Conservation (phyloP, 495 filamentous ascomycete species). For the Pyrenopolyporus hunteri region DNA sequence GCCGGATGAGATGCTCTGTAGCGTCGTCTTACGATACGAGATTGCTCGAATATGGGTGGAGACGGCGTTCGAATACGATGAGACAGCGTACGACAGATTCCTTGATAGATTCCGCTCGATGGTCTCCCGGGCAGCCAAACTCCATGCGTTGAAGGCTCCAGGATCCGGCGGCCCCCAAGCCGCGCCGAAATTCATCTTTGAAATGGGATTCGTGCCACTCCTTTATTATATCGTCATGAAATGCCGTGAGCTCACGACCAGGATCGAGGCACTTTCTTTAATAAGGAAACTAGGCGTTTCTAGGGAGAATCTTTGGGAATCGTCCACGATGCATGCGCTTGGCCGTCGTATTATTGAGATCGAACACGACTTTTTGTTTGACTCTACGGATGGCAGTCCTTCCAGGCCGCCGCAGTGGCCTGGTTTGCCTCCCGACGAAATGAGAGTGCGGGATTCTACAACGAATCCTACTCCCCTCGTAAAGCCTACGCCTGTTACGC, state of each 20-base stretch:
- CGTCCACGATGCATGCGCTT: conserved; percentile 42
- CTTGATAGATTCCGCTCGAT: conserved; percentile 47
- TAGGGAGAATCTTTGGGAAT: conserved; percentile 50
- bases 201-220: conserved; percentile 56
- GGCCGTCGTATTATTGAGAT: conserved; percentile 33
- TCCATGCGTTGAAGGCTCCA: conserved; percentile 16
- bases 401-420: conserved; percentile 16
- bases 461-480: conserved; percentile 5
- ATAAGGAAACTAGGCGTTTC: conserved; percentile 43
- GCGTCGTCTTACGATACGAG: conserved; percentile 22
- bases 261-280: conserved; percentile 50
- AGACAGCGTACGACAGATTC: conserved; percentile 48
- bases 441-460: conserved; percentile 30
- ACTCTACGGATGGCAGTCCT: conserved; percentile 6
- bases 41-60: conserved; percentile 45
- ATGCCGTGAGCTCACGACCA: conserved; percentile 53
- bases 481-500: not conserved
- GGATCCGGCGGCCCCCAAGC: not conserved
- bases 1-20: conserved; percentile 14
- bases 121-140: conserved; percentile 40
- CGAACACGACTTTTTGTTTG: conserved; percentile 29
- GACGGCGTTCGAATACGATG: conserved; percentile 42
- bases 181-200: conserved; percentile 51
- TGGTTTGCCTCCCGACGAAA: conserved; percentile 32
- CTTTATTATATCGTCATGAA: conserved; percentile 58